Evolutionary conservation across 805 yeast species (phyloP).

Genomic region (Candida khao-thaluensis): DNA sequence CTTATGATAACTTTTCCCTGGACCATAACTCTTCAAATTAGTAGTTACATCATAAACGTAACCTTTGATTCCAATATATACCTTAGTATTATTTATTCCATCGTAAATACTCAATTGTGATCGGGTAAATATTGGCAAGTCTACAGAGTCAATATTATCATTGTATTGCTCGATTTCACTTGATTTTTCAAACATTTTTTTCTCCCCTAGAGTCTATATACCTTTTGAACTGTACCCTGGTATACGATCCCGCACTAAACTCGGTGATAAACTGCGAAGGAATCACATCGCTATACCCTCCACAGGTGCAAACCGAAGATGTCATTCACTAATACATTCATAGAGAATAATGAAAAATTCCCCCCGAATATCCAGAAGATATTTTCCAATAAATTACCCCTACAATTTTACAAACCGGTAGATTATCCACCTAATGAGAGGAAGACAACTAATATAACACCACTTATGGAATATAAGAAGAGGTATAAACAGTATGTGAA

Average conservation of each 20-base stretch:
- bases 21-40: slow-evolving; percentile 69
- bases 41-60: slow-evolving; percentile 73
- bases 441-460: slow-evolving; percentile 32
- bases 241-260: too few relatives aligned
- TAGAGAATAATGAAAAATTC: slow-evolving; percentile 25
- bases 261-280: too few relatives aligned
- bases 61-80: slow-evolving; percentile 77
- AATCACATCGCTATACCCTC: too few relatives aligned
- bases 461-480: slow-evolving; percentile 4
- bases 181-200: slow-evolving; percentile 3
- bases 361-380: slow-evolving; percentile 48
- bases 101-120: slow-evolving; percentile 32
- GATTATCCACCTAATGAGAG: slow-evolving; percentile 53
- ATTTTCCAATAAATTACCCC: slow-evolving; percentile 58
- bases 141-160: slow-evolving; percentile 26
- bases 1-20: slow-evolving; percentile 68
- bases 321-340: slow-evolving; percentile 5
- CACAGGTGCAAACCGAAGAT: too few relatives aligned
- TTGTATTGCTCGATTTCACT: slow-evolving; percentile 28
- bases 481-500: slow-evolving; percentile 2
- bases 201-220: too few relatives aligned
- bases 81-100: slow-evolving; percentile 32
- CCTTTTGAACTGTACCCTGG: too few relatives aligned
- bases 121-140: slow-evolving; percentile 35
- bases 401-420: slow-evolving; percentile 45